Evolutionary conservation across 768 basidiomycete genomes (phyloP).

Genomic region (Galerina marginata): DNA sequence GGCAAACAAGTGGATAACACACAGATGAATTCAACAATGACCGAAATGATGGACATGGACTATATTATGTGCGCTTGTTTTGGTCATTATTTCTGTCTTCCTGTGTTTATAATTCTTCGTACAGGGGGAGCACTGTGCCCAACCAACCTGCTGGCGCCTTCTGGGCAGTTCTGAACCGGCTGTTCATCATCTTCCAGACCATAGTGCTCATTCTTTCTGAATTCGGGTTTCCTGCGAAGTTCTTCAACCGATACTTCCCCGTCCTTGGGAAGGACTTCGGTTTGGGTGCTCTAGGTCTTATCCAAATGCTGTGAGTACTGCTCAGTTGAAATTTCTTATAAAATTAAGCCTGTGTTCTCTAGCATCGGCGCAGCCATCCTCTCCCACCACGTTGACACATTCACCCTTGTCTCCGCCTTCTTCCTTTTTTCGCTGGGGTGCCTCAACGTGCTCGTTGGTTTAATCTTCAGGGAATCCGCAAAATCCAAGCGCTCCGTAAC

Average conservation of each 20-base stretch:
- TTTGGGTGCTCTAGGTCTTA: slow-evolving; percentile 83
- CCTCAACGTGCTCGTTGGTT: slow-evolving; percentile 80
- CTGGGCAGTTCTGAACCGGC: slow-evolving; percentile 88
- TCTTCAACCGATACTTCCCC: slow-evolving; percentile 88
- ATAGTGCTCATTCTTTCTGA: slow-evolving; percentile 84
- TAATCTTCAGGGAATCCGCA: slow-evolving; percentile 70
- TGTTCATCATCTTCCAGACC: slow-evolving; percentile 87
- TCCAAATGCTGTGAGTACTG: slow-evolving; percentile 77
- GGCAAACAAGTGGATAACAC: slow-evolving; percentile 31
- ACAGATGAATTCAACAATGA: slow-evolving; percentile 31
- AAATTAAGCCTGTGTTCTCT: background rate
- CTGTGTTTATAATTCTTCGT: slow-evolving; percentile 1
- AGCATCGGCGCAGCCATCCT: slow-evolving; percentile 76
- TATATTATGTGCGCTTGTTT: slow-evolving; percentile 69
- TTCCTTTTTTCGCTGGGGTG: slow-evolving; percentile 93
- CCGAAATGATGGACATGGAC: slow-evolving; percentile 59
- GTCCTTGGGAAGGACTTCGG: slow-evolving; percentile 86
- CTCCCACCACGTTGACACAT: slow-evolving; percentile 82
- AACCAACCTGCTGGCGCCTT: slow-evolving; percentile 91
- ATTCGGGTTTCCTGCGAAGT: slow-evolving; percentile 75
- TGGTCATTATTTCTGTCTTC: background rate
- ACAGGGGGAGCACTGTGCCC: slow-evolving; percentile 80
- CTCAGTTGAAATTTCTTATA: background rate
- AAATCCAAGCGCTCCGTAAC: slow-evolving; percentile 67
- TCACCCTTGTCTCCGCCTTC: slow-evolving; percentile 90